A percentile compares a stretch with the other conserved stretches of the same genome.
phyloP scores from a whole-genome alignment of 148 eudicot genomes.

The Rhododendron vialii region DNA sequence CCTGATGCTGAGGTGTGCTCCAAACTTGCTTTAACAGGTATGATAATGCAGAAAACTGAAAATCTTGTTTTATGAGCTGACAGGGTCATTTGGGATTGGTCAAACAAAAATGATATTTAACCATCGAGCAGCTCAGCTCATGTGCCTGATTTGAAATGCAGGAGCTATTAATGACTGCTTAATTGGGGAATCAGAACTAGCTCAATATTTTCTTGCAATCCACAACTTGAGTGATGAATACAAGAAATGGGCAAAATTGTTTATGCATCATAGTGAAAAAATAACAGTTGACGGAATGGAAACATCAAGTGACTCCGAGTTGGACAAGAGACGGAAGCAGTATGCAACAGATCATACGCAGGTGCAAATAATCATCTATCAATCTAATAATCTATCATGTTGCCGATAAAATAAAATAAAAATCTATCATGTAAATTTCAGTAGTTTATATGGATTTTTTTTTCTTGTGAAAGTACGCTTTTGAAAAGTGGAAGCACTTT shows the following conservation, averaged over 20 bases:
- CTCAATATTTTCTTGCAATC: constrained; percentile 3
- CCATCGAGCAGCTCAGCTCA: neutral
- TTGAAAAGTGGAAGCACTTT: neutral
- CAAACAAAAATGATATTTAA: neutral
- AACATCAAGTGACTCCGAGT: neutral
- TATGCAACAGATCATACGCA: constrained; percentile 61
- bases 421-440: neutral
- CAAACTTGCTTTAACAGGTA: constrained; percentile 63
- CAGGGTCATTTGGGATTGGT: neutral
- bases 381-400: neutral
- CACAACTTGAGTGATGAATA: neutral
- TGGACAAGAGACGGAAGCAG: neutral
- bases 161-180: constrained; percentile 58
- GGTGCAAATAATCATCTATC: constrained; percentile 30
- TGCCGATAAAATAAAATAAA: too few relatives aligned
- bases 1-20: constrained; percentile 44
- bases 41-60: neutral
- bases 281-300: neutral
- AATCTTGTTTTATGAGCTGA: neutral
- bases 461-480: neutral
- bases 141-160: constrained; percentile 19
- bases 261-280: neutral
- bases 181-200: constrained; percentile 19
- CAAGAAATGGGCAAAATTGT: neutral
- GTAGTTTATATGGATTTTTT: neutral